These are phyloP conservation scores for Pythium pyrilobum DNA, from an alignment of 352 stramenopile genomes.

Conservation along the genomic window DNA sequence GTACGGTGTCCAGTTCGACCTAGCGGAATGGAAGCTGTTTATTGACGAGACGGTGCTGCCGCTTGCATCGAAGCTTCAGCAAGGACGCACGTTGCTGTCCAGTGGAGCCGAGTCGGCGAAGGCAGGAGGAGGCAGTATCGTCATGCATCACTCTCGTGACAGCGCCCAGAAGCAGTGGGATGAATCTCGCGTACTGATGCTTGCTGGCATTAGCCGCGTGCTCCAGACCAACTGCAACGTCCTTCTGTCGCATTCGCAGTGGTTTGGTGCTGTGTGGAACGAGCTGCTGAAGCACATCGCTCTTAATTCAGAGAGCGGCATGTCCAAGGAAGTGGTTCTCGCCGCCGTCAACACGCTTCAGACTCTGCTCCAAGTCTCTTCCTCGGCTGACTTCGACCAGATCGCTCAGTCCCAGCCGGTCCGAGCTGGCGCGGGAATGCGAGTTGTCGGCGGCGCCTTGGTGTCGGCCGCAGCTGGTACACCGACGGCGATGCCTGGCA, in stretches of 20 bases:
- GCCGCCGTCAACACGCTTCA: slow-evolving; percentile 70
- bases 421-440: slow-evolving; percentile 84
- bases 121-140: slow-evolving; percentile 24
- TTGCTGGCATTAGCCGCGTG: slow-evolving; percentile 92
- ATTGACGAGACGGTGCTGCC: slow-evolving; percentile 93
- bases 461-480: slow-evolving; percentile 32
- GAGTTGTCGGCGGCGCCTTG: slow-evolving; percentile 83
- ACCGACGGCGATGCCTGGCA: slow-evolving; percentile 11
- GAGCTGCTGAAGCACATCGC: slow-evolving; percentile 59
- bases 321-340: slow-evolving; percentile 78
- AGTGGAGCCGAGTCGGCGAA: background rate
- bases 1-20: slow-evolving; percentile 88
- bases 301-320: slow-evolving; percentile 37
- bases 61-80: slow-evolving; percentile 62
- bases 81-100: slow-evolving; percentile 22
- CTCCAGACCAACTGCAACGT: slow-evolving; percentile 83
- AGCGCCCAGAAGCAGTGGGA: slow-evolving; percentile 96
- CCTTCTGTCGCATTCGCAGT: slow-evolving; percentile 50
- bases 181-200: slow-evolving; percentile 92
- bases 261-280: slow-evolving; percentile 61
- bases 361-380: slow-evolving; percentile 79
- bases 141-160: slow-evolving; percentile 95
- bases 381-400: slow-evolving; percentile 61
- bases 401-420: slow-evolving; percentile 68
- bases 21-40: slow-evolving; percentile 91